Evolutionary conservation across 2,329 filamentous ascomycete genomes (phyloP).

Genomic region (Rachicladosporium sp.): DNA sequence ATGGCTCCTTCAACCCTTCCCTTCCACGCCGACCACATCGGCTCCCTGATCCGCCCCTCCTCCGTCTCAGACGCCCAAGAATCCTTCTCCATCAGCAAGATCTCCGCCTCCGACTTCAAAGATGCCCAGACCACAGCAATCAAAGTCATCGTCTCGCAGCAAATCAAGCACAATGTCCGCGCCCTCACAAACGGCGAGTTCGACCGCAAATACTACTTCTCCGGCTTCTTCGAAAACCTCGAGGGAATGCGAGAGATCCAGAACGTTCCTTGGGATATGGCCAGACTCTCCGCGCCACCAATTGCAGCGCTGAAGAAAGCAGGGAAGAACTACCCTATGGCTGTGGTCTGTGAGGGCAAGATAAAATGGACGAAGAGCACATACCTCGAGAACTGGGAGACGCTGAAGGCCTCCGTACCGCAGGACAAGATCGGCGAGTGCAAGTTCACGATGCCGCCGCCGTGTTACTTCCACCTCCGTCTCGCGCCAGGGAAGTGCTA

Average conservation of each 20-base stretch:
- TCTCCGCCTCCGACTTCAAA: constrained; percentile 43
- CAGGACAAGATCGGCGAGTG: constrained; percentile 23
- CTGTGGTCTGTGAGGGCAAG: constrained; percentile 25
- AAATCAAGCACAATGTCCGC: constrained; percentile 50
- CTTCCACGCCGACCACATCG: constrained; percentile 63
- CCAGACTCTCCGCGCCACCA: constrained; percentile 23
- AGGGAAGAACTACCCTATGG: constrained; percentile 27
- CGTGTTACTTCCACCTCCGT: constrained; percentile 27
- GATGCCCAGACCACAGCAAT: constrained; percentile 54
- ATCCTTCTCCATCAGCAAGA: constrained; percentile 43
- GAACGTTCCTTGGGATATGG: constrained; percentile 25
- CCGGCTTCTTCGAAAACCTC: constrained; percentile 28
- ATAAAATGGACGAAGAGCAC: constrained; percentile 23
- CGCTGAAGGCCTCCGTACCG: constrained; percentile 20
- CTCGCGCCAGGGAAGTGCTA: constrained; percentile 26
- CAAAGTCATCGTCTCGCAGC: constrained; percentile 51
- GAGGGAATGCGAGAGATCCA: constrained; percentile 25
- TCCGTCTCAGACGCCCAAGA: constrained; percentile 48
- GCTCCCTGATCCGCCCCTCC: constrained; percentile 57
- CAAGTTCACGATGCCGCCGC: constrained; percentile 28
- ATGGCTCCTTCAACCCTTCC: constrained; percentile 36
- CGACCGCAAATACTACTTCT: constrained; percentile 28
- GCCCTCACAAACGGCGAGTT: constrained; percentile 61
- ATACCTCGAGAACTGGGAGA: constrained; percentile 26
- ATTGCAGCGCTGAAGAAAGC: constrained; percentile 27